These are phyloP conservation scores for Petunia hybrid DNA, from an alignment of 305 asterid species.

Conservation along the genomic window DNA sequence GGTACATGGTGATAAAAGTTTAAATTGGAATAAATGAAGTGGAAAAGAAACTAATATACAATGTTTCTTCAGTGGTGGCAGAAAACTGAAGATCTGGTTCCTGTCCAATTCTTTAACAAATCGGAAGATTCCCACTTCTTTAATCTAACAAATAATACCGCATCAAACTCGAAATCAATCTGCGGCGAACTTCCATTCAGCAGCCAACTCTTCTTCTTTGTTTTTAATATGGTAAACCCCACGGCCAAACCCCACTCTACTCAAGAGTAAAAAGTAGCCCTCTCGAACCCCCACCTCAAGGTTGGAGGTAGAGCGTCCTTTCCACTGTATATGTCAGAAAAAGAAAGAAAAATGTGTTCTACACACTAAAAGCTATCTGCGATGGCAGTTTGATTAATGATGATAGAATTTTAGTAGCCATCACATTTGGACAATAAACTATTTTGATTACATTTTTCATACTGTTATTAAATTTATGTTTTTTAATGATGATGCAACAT, in stretches of 20 bases:
- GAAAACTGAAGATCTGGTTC: neutral
- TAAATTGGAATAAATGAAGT: neutral
- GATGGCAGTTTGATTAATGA: slow-evolving; percentile 7
- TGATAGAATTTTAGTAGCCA: neutral
- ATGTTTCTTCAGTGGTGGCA: neutral
- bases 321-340: neutral
- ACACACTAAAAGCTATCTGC: slow-evolving; percentile 9
- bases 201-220: slow-evolving; percentile 1
- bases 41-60: neutral
- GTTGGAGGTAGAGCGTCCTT: neutral
- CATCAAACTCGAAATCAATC: slow-evolving; percentile 21
- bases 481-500: too few relatives aligned
- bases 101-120: slow-evolving; percentile 12
- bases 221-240: neutral
- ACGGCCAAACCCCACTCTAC: neutral
- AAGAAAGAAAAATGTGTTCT: neutral
- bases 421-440: neutral
- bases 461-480: neutral
- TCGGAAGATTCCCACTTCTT: neutral
- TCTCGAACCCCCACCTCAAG: neutral
- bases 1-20: neutral
- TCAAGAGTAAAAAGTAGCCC: neutral
- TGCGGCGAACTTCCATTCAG: neutral
- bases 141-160: neutral
- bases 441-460: slow-evolving; percentile 1